These are phyloP conservation scores for Saprolegnia parasitica DNA, from an alignment of 352 stramenopile species.

Conservation along the genomic window DNA sequence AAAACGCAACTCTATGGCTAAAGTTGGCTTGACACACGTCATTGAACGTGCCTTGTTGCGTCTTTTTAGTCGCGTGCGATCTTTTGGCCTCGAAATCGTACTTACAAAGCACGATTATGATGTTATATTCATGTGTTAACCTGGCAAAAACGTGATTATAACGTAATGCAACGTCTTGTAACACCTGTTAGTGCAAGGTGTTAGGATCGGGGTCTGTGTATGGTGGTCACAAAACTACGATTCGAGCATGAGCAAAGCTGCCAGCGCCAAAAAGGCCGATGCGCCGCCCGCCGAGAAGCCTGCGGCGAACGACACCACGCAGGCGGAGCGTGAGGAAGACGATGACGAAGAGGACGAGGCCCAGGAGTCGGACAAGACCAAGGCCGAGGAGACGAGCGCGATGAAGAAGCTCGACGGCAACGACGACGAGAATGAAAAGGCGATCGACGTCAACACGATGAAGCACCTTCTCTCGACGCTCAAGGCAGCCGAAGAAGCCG, in stretches of 20 bases:
- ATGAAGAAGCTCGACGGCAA: conserved; percentile 70
- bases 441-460: conserved; percentile 88
- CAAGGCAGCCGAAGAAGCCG: conserved; percentile 73
- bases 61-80: not conserved
- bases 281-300: conserved; percentile 8
- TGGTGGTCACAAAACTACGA: not conserved
- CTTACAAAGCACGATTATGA: not conserved
- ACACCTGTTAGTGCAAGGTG: not conserved
- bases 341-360: conserved; percentile 44
- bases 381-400: conserved; percentile 73
- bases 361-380: conserved; percentile 61
- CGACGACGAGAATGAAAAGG: conserved; percentile 79
- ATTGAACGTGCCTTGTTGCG: not conserved
- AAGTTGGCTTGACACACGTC: too few relatives aligned
- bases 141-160: not conserved
- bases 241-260: not conserved
- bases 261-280: not conserved
- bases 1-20: too few relatives aligned
- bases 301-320: conserved; percentile 1
- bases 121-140: too few relatives aligned
- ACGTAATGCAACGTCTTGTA: not conserved
- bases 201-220: not conserved
- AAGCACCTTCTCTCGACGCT: conserved; percentile 71
- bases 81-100: not conserved
- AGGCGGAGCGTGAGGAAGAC: conserved; percentile 37